Percentiles rank a stretch among this genome's conserved stretches.
These are phyloP conservation scores for Hypoxylon perforatum DNA, from an alignment of 495 filamentous ascomycete species.

Conservation along the genomic window DNA sequence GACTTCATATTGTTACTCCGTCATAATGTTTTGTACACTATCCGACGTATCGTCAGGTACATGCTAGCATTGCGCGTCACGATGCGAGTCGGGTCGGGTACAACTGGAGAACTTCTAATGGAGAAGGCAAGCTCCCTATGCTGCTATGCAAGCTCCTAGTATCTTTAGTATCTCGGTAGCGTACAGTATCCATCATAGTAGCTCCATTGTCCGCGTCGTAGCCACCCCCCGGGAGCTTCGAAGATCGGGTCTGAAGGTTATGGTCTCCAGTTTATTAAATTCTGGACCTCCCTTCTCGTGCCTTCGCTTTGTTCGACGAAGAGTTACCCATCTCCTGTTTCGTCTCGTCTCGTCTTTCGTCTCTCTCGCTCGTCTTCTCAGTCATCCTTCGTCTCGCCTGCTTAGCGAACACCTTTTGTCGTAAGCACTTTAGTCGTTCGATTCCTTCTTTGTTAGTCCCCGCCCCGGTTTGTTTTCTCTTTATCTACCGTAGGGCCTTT, in stretches of 20 bases:
- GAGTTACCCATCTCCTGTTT: background rate
- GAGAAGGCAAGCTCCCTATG: background rate
- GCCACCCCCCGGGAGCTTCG: constrained; percentile 21
- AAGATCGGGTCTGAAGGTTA: constrained; percentile 35
- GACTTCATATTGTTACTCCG: background rate
- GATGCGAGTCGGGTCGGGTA: no score
- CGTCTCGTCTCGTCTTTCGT: background rate
- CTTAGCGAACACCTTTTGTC: background rate
- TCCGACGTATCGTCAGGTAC: background rate
- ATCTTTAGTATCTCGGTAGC: background rate
- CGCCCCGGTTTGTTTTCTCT: constrained; percentile 7
- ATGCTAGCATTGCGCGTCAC: no score
- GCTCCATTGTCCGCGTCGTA: background rate
- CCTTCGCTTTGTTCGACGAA: constrained; percentile 36
- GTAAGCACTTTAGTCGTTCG: constrained; percentile 19
- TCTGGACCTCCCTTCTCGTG: constrained; percentile 42
- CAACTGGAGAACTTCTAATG: no score
- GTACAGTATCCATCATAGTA: no score
- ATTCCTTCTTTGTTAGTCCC: constrained; percentile 23
- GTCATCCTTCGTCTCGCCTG: no score
- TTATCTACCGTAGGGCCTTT: background rate
- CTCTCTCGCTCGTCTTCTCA: background rate
- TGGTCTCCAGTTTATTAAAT: constrained; percentile 44
- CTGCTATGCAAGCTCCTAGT: background rate
- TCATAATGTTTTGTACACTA: background rate